Conservation (phyloP, 345 rosid genomes). For the Populus davidiana region DNA sequence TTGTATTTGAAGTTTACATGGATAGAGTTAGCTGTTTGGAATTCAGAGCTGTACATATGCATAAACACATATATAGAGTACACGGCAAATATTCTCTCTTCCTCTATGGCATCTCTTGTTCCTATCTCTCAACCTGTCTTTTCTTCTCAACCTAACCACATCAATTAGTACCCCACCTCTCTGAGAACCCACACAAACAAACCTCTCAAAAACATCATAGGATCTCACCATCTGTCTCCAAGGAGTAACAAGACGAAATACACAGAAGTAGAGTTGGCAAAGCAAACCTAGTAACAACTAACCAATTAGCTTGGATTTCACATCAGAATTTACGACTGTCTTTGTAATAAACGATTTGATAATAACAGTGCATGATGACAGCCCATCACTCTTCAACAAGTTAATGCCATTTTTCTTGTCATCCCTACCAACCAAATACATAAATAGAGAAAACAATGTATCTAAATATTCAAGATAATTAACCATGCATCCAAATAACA, state of each 20-base stretch:
- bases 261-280: neutral
- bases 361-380: neutral
- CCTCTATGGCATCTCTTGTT: neutral
- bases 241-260: neutral
- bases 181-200: neutral
- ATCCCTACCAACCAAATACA: neutral
- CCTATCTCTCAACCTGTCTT: neutral
- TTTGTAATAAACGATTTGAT: neutral
- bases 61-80: neutral
- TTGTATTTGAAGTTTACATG: neutral
- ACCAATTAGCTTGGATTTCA: neutral
- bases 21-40: neutral
- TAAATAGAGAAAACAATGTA: neutral
- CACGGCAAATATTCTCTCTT: neutral
- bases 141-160: too few species aligned
- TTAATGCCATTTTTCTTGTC: neutral
- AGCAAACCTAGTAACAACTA: neutral
- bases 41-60: neutral
- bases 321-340: neutral
- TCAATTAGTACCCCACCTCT: neutral
- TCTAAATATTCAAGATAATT: neutral
- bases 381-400: neutral
- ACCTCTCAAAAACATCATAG: neutral
- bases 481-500: neutral
- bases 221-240: neutral